These are phyloP conservation scores for Pinus tabuliformis DNA, from an alignment of 75 land plant genomes.

Conservation along the genomic window DNA sequence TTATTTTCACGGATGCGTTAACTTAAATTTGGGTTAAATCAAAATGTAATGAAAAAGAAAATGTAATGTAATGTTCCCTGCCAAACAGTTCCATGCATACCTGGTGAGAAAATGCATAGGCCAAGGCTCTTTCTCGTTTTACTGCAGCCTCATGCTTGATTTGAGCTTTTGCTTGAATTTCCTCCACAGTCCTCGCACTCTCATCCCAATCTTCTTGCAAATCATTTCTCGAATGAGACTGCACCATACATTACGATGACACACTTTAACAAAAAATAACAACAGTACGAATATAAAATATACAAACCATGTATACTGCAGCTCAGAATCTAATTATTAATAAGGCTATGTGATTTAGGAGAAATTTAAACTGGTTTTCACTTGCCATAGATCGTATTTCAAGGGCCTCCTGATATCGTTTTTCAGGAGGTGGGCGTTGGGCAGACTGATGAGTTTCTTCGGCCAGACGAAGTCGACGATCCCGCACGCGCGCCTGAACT, in stretches of 20 bases:
- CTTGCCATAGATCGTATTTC: constrained; percentile 58
- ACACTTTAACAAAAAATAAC: too few relatives aligned
- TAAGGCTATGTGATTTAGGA: too few relatives aligned
- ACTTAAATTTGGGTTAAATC: too few relatives aligned
- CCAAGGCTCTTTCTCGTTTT: constrained; percentile 75
- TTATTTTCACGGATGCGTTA: too few relatives aligned
- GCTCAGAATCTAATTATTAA: too few relatives aligned
- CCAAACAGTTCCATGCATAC: constrained; percentile 17
- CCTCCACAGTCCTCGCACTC: constrained; percentile 66
- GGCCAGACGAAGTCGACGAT: constrained; percentile 58
- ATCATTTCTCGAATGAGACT: constrained; percentile 48
- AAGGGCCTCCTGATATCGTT: constrained; percentile 36
- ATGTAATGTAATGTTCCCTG: too few relatives aligned
- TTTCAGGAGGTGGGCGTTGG: constrained; percentile 33
- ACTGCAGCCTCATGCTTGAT: constrained; percentile 69
- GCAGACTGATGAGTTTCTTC: constrained; percentile 56
- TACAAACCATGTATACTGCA: too few relatives aligned
- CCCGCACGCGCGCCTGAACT: constrained; percentile 76
- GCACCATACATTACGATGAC: background rate
- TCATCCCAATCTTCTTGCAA: constrained; percentile 78
- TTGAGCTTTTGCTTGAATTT: constrained; percentile 74
- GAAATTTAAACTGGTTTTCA: background rate
- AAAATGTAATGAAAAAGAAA: too few relatives aligned
- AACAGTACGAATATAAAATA: too few relatives aligned
- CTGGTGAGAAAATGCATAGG: constrained; percentile 89